Conservation (phyloP, 2,329 filamentous ascomycete genomes). For the Canariomyces notabilis region DNA sequence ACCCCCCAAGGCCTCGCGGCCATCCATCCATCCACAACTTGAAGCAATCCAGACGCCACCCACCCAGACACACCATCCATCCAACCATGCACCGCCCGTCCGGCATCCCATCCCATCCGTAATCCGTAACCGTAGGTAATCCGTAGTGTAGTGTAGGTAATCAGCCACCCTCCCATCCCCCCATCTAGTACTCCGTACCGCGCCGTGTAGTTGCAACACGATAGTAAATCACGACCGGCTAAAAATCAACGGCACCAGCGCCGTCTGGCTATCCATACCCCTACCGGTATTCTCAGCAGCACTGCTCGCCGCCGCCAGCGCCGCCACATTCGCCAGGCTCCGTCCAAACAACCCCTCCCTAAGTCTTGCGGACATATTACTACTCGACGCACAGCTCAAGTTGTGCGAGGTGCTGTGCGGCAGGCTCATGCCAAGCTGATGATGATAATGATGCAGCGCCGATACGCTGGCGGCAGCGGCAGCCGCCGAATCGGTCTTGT, state of each 20-base stretch:
- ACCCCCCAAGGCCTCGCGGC: too few relatives aligned
- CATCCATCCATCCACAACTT: neutral
- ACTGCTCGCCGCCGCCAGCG: too few relatives aligned
- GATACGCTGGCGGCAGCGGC: slow-evolving; percentile 29
- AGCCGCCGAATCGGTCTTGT: slow-evolving; percentile 30
- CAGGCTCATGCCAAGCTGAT: slow-evolving; percentile 17
- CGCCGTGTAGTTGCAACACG: too few relatives aligned
- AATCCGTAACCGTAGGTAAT: too few relatives aligned
- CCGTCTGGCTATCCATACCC: slow-evolving; percentile 50
- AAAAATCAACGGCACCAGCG: slow-evolving; percentile 57
- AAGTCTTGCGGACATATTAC: slow-evolving; percentile 35
- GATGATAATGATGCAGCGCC: slow-evolving; percentile 18
- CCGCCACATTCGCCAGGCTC: slow-evolving; percentile 28
- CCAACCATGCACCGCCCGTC: neutral
- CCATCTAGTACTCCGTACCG: too few relatives aligned
- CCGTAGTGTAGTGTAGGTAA: neutral
- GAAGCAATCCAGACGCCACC: neutral
- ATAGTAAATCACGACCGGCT: slow-evolving; percentile 43
- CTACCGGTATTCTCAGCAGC: too few relatives aligned
- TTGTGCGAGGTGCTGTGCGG: neutral
- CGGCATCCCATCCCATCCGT: neutral
- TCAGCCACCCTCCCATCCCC: neutral
- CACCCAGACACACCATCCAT: neutral
- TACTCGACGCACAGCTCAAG: slow-evolving; percentile 26
- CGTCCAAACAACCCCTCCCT: slow-evolving; percentile 41